These are phyloP conservation scores for Rhodotorula graminis DNA, from an alignment of 768 basidiomycete genomes.

Conservation along the genomic window DNA sequence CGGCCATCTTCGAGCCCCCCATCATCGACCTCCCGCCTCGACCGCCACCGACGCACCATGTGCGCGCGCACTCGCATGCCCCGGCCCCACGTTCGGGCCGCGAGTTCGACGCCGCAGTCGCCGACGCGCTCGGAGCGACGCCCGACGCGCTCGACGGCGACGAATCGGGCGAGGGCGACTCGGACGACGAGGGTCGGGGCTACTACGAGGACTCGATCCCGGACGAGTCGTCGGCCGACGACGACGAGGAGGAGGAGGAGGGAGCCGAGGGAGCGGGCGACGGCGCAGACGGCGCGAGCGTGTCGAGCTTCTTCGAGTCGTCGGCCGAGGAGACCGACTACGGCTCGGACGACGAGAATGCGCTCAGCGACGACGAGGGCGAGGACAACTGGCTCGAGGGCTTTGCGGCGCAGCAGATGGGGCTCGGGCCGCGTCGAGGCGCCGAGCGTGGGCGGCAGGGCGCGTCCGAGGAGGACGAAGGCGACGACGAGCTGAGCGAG, in stretches of 20 bases:
- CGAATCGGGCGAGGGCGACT: background rate
- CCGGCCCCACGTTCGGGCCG: too few species aligned
- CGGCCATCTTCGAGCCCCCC: conserved; percentile 25
- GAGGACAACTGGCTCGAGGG: conserved; percentile 28
- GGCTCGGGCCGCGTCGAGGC: conserved; percentile 2
- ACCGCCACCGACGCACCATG: background rate
- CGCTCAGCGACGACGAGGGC: background rate
- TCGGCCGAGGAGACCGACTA: conserved; percentile 1
- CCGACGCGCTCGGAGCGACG: background rate
- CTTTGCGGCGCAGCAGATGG: conserved; percentile 27
- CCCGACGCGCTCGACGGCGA: background rate
- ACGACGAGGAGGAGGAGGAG: conserved; percentile 7
- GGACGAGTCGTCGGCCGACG: conserved; percentile 18
- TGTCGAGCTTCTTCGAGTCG: conserved; percentile 27
- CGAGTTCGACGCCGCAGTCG: conserved; percentile 16
- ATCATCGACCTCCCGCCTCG: conserved; percentile 19
- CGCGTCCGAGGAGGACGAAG: background rate
- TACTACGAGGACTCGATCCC: conserved; percentile 37
- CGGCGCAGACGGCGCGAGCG: background rate
- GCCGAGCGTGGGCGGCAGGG: background rate
- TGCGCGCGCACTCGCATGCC: background rate
- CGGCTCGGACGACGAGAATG: background rate
- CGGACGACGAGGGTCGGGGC: background rate
- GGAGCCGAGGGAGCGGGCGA: background rate
- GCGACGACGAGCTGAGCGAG: background rate